Conservation (phyloP, 345 rosid species). For the Acer campestre region DNA sequence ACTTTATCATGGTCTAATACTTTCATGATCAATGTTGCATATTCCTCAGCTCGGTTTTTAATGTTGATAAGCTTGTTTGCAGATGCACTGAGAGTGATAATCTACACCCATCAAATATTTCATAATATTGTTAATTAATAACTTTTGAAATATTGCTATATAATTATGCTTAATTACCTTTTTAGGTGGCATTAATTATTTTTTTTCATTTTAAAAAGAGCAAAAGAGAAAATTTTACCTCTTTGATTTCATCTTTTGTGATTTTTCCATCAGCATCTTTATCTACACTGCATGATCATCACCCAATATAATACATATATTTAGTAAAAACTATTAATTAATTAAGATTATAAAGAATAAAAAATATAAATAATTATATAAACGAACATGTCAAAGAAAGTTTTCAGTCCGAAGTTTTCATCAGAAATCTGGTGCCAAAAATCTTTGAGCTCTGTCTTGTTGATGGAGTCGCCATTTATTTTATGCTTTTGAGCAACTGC, state of each 20-base stretch:
- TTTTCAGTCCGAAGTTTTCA: slow-evolving; percentile 89
- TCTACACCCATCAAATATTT: slow-evolving; percentile 38
- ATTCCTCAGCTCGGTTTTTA: slow-evolving; percentile 80
- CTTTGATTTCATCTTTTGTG: slow-evolving; percentile 77
- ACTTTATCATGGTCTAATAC: slow-evolving; percentile 76
- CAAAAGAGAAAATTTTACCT: slow-evolving; percentile 39
- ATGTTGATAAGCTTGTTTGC: slow-evolving; percentile 80
- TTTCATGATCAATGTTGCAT: slow-evolving; percentile 87
- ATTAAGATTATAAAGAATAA: too few species aligned
- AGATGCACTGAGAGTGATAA: slow-evolving; percentile 84
- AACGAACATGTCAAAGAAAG: slow-evolving; percentile 83
- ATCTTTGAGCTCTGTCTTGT: slow-evolving; percentile 58
- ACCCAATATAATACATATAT: background rate
- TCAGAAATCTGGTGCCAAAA: slow-evolving; percentile 86
- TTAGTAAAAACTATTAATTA: background rate
- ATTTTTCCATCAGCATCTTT: slow-evolving; percentile 84
- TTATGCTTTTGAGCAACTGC: slow-evolving; percentile 69
- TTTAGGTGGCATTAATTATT: background rate
- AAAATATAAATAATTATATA: too few species aligned
- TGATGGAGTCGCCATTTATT: slow-evolving; percentile 61
- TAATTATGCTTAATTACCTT: background rate
- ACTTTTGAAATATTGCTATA: background rate
- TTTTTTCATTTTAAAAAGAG: background rate
- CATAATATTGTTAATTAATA: background rate
- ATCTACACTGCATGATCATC: slow-evolving; percentile 56